Percentiles rank a stretch among this genome's conserved stretches.
Evolutionary conservation across 164 flowering plant genomes (phyloP).

Genomic region (Stephania yunnanensis): DNA sequence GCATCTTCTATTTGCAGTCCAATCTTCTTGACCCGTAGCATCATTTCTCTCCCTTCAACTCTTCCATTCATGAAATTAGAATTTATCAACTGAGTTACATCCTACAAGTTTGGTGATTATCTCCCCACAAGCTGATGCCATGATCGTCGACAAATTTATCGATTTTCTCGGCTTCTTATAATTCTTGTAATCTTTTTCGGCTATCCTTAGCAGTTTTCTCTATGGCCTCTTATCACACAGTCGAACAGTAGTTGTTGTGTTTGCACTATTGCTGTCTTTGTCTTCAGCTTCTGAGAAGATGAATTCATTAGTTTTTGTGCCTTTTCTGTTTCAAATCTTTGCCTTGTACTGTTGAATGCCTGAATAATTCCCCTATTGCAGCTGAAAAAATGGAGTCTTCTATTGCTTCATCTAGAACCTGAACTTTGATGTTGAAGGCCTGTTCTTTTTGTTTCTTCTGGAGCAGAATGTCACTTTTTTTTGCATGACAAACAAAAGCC

Average conservation of each 20-base stretch:
- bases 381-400: constrained; percentile 20
- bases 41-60: no score
- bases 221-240: constrained; percentile 35
- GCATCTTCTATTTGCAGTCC: constrained; percentile 7
- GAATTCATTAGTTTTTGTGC: constrained; percentile 10
- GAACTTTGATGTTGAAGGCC: no score
- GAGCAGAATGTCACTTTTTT: no score
- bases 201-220: constrained; percentile 3
- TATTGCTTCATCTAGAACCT: no score
- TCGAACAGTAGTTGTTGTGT: constrained; percentile 26
- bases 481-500: no score
- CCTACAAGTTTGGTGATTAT: no score
- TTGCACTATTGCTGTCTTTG: constrained; percentile 20
- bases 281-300: constrained; percentile 17
- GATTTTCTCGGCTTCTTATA: constrained; percentile 27
- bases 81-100: no score
- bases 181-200: background rate
- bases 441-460: no score
- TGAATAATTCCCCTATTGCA: constrained; percentile 29
- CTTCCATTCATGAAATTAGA: no score
- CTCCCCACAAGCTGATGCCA: no score
- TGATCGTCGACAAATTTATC: no score
- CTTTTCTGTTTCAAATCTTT: constrained; percentile 6
- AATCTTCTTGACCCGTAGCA: no score
- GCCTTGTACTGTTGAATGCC: constrained; percentile 8